Evolutionary conservation across 2,329 filamentous ascomycete genomes (phyloP), one percentile per base, ranked within the genome.

Genomic region (Drechmeria coniospora): DNA sequence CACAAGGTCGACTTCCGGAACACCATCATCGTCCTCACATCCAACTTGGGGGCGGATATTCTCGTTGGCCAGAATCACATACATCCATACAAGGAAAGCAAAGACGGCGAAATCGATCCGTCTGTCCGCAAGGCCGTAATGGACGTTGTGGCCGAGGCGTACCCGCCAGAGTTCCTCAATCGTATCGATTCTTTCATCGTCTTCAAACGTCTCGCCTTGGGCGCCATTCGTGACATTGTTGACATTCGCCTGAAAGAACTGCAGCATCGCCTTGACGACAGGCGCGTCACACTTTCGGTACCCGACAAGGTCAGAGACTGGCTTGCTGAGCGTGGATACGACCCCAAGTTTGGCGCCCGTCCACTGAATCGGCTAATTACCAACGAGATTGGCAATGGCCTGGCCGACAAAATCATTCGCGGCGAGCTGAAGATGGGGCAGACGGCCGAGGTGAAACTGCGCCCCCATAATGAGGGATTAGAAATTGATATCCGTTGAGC

Each of bases 1-100:
- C 86, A 93, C 60, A 93, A 90, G 53, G 79, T 98, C 33, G 90
- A 95, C 49, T 95, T 95, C 63, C 70, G 80, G 35, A 95, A 94
- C 54, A 94, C 87, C 6, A 79, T 95, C 44, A 94, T 95, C 40
- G 87, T 95, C 3, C 67, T 98, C 31, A 95, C 90, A 0, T 93
- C 84, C 21, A 98, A 98, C 50, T 68, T 98, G 2, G 90, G 90
- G 21, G 86, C 90, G 10, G 74, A 93, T 31, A 87, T 92, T 27
- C 75, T 98, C 8, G 79, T 94, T 12, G 79, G 77, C 20, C 72
- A 74, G 25, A 68, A 87, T 43, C 64, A 68, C 2, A 47, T 70
- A 6, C 67, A 78, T 40, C 65, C 70, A 1, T 72, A 76, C 54
- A 68, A 66, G 31, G 68, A 77, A 36, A 67, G 65, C 4, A 46